Evolutionary conservation across 2,329 filamentous ascomycete species (phyloP), one percentile per base, ranked within the genome.

Genomic region (Macroventuria anomochaeta): DNA sequence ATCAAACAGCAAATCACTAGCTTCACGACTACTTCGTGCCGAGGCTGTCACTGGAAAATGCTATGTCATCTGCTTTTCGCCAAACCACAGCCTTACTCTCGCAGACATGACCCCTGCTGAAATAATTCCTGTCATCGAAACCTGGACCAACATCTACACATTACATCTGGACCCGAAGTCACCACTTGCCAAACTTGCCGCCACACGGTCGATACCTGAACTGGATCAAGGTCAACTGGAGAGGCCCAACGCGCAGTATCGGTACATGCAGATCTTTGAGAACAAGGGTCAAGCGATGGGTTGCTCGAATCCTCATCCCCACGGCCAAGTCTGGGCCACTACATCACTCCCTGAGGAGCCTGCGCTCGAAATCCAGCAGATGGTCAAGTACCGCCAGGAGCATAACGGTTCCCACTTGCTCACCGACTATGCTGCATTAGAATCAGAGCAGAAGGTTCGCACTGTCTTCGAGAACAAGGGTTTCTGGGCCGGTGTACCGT

Each of bases 241-340:
- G 7, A 76, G 78, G 23, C 88, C 91, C 4, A 85, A 82, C 44
- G 84, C 89, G 46, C 91, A 96, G 76, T 91, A 96, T 67, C 86
- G 89, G 47, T 97, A 96, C 78, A 97, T 99, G 93, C 95, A 99
- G 73, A 97, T 99, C 61, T 99, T 99, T 59, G 95, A 99, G 79
- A 99, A 99, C 81, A 99, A 99, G 78, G 95, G 95, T 44, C 87
- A 90, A 1, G 91, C 93, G 10, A 99, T 99, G 95, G 95, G 95
- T 44, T 99, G 95, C 80, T 97, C 93, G 1, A 99, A 99, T 74
- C 95, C 95, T 0, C 95, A 99, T 74, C 95, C 95, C 0, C 95
- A 99, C 77, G 93, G 95, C 54, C 95, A 99, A 75, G 83, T 97
- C 58, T 99, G 95, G 95, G 95, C 91, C 2, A 96, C 93, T 0